Evolutionary conservation across 768 basidiomycete species (phyloP), one percentile per base, ranked within the genome.

Genomic region (Rubroboletus satanas): DNA sequence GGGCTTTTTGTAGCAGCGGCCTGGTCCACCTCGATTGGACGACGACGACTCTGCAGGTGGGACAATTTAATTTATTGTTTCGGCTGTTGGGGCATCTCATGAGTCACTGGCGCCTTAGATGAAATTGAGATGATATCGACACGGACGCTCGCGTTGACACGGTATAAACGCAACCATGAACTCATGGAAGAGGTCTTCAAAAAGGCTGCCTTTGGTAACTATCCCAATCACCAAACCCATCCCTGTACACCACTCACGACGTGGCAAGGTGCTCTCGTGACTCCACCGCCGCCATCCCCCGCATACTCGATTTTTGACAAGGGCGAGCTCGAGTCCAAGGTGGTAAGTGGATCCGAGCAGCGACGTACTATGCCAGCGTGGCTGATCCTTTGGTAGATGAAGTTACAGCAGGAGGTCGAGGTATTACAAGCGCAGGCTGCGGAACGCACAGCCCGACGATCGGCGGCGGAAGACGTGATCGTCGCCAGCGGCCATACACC

Each of bases 131-230:
- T 78, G 55, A 85, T 91, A 55, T 87, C 90, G 0, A 83, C 87
- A 2, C 79, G 87, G 41, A 81, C 87, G 3, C 75, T 91, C 15
- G 87, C 90, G 7, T 63, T 87, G 35, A 79, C 83, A 17, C 78
- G 90, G 35, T 93, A 90, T 64, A 81, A 78, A 59, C 83, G 89
- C 7, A 93, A 93, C 62, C 88, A 92, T 62, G 90, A 90, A 42
- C 75, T 87, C 56, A 93, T 93, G 89, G 86, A 86, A 64, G 87
- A 87, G 41, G 85, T 93, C 2, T 91, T 93, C 69, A 77, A 76
- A 59, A 79, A 81, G 59, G 89, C 90, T 23, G 87, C 85, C 1
- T 87, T 83, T 62, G 82, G 89, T 60, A 47, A 45, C 36, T 28
- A 35, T 41, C 9, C 2, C 26, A 21, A 42, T 8, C 12, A 4